Base-by-base conservation (phyloP, 768 basidiomycete genomes). In the Auricularia sp. region DNA sequence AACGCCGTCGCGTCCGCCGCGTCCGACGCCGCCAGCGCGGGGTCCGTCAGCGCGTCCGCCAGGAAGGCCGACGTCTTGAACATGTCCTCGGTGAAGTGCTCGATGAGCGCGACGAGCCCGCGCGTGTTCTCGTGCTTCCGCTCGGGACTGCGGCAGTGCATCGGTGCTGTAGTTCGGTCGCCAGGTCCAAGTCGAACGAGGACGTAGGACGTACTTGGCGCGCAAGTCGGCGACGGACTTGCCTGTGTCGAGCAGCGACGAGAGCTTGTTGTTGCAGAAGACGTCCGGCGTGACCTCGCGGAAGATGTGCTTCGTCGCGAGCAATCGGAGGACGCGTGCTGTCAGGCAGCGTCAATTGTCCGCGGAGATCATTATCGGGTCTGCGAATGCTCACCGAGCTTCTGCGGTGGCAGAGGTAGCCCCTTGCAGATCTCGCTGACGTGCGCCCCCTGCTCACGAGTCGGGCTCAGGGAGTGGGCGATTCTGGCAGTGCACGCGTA, bases 361-460 rank as follows among this genome's bases (percentile, higher is more conserved):
- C 39, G 39, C 39, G 10, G 47, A 51, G 5, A 51, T 21, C 16
- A 11, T 21, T 12, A 1, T 21, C 10, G 16, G 47, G 21, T 16
- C 16, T 5, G 7, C 5, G 11, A 5, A 18, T 44, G 69, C 69
- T 8, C 65, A 78, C 78, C 75, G 2, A 80, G 67, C 65, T 77
- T 77, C n/a, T 67, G 61, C 3, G 73, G 64, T 51, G 76, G 71
- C 51, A 75, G 67, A 3, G 67, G 66, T 60, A 71, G 73, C 21
- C 71, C 73, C 33, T 67, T 70, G 16, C 74, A 77, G 44, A 80
- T 78, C 6, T 78, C 76, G 6, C 71, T 66, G 23, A 74, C 70
- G 44, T 80, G 78, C 34, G 77, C 63, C 0, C 67, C 67, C 51
- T 64, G 16, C n/a, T 6, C 18, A 56, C 53, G 23, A 18, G 12